These are phyloP conservation scores for Cryptococcus wingfieldii DNA, from an alignment of 1,284 basidiomycete genomes.

Conservation along the genomic window DNA sequence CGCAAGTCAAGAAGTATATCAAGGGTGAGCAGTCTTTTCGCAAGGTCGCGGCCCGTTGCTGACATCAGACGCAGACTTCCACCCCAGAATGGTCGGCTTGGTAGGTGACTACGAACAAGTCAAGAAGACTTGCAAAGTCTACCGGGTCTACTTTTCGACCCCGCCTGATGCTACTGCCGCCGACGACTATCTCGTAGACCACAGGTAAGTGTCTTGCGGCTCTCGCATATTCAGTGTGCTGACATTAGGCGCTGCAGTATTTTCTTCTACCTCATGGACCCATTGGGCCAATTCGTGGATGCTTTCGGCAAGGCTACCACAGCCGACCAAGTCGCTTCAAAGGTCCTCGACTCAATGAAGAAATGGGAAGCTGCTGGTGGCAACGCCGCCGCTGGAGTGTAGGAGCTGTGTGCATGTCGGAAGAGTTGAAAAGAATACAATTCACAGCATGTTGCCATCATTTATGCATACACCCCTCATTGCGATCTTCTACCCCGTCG, in stretches of 20 bases:
- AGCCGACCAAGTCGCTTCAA: conserved; percentile 62
- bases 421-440: not conserved
- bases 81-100: conserved; percentile 82
- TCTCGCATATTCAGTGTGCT: not conserved
- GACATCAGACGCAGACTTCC: conserved; percentile 64
- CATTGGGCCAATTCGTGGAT: conserved; percentile 88
- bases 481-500: not conserved
- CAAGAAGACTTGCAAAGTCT: conserved; percentile 87
- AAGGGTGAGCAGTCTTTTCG: conserved; percentile 36
- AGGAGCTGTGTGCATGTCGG: not conserved
- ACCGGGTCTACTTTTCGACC: conserved; percentile 97
- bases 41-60: not conserved
- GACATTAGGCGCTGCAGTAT: conserved; percentile 53
- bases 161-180: conserved; percentile 72
- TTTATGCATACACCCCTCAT: not conserved
- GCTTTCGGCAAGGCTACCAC: conserved; percentile 86
- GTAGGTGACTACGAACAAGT: conserved; percentile 81
- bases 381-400: conserved; percentile 38
- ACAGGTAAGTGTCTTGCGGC: conserved; percentile 49
- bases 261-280: conserved; percentile 99
- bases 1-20: conserved; percentile 55
- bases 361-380: conserved; percentile 53
- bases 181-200: conserved; percentile 92
- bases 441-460: not conserved
- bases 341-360: conserved; percentile 53